These are phyloP conservation scores for Asterophora lycoperdoides DNA, from an alignment of 768 basidiomycete species.

Conservation along the genomic window DNA sequence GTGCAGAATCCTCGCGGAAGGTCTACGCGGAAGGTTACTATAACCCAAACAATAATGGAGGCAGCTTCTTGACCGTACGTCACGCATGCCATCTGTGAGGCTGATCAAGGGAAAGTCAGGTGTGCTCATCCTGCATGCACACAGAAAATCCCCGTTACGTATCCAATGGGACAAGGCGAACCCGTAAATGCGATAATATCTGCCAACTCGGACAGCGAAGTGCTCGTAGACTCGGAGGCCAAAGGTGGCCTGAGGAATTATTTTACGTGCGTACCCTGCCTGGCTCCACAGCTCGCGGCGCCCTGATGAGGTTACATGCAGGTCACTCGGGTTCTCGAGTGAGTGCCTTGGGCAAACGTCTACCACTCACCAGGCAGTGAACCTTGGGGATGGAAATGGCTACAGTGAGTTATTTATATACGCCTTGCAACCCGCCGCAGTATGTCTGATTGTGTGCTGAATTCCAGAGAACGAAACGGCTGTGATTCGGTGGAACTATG, in stretches of 20 bases:
- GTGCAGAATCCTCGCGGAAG: conserved; percentile 23
- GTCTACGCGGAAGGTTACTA: conserved; percentile 58
- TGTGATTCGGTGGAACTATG: conserved; percentile 84
- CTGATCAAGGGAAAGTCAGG: neutral
- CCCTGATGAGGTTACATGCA: conserved; percentile 24
- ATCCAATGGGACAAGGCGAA: conserved; percentile 74
- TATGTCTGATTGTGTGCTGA: conserved; percentile 1
- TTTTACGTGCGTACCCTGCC: conserved; percentile 54
- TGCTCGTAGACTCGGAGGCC: conserved; percentile 54
- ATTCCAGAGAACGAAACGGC: conserved; percentile 71
- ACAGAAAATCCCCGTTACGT: conserved; percentile 54
- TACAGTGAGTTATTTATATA: conserved; percentile 41
- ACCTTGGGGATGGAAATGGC: conserved; percentile 83
- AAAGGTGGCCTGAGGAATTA: conserved; percentile 81
- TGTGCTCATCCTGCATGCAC: conserved; percentile 1
- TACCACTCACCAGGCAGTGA: conserved; percentile 61
- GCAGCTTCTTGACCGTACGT: conserved; percentile 70
- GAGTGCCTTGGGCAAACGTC: conserved; percentile 85
- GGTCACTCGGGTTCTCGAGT: conserved; percentile 65
- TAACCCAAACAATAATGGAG: conserved; percentile 51
- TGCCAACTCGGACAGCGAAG: conserved; percentile 63
- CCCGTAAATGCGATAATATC: conserved; percentile 83
- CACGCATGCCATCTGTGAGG: neutral
- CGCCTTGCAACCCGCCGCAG: neutral
- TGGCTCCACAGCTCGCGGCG: neutral